Evolutionary conservation across 2,329 filamentous ascomycete species (phyloP).

Genomic region (Xylariaceae sp.): DNA sequence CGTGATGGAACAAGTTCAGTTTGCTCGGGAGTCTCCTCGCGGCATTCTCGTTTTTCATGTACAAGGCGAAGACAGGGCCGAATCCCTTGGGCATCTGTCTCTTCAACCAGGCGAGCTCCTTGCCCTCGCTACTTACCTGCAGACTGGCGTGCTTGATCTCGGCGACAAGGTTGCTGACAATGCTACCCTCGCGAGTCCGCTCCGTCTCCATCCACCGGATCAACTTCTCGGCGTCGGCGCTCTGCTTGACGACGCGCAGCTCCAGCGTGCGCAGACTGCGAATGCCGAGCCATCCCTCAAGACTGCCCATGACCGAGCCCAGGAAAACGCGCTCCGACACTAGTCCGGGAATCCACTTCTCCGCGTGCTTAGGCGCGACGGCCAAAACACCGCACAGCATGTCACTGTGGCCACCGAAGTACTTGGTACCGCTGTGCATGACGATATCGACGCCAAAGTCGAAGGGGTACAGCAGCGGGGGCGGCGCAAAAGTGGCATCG

Average conservation of each 20-base stretch:
- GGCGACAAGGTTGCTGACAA: constrained; percentile 50
- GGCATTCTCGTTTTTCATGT: constrained; percentile 52
- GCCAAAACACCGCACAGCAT: constrained; percentile 82
- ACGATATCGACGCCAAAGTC: constrained; percentile 73
- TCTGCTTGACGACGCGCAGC: constrained; percentile 73
- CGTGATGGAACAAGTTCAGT: constrained; percentile 82
- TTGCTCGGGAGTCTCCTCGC: constrained; percentile 72
- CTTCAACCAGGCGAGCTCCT: constrained; percentile 57
- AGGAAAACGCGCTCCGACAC: constrained; percentile 67
- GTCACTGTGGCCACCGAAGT: constrained; percentile 92
- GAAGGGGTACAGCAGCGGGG: constrained; percentile 83
- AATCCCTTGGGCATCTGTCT: constrained; percentile 89
- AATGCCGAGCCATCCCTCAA: constrained; percentile 90
- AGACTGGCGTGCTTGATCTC: constrained; percentile 72
- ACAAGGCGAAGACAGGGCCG: constrained; percentile 80
- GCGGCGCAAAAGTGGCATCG: constrained; percentile 89
- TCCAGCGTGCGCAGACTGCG: constrained; percentile 81
- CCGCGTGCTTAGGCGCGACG: constrained; percentile 47
- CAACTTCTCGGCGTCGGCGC: constrained; percentile 60
- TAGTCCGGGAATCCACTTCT: constrained; percentile 57
- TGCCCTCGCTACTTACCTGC: constrained; percentile 44
- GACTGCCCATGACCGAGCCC: constrained; percentile 77
- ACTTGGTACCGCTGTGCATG: constrained; percentile 94
- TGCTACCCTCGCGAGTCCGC: constrained; percentile 31
- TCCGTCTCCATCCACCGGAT: constrained; percentile 62